Conservation (phyloP, 805 yeast genomes). For the Maudiozyma saulgeensis region DNA sequence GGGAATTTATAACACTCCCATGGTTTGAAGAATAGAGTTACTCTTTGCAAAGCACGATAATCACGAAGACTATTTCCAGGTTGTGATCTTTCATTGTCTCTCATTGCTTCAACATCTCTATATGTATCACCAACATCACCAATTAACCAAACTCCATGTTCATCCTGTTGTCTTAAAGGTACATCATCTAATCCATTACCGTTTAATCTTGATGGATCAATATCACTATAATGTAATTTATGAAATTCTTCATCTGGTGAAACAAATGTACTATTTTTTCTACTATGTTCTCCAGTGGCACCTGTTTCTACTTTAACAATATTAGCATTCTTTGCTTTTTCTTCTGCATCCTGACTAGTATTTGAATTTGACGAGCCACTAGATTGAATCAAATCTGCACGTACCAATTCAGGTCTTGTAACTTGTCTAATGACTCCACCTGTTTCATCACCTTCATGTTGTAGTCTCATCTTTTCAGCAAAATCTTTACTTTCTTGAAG, state of each 20-base stretch:
- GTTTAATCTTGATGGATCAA: slow-evolving; percentile 8
- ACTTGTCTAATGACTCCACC: slow-evolving; percentile 25
- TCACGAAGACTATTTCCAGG: slow-evolving; percentile 17
- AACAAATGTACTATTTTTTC: slow-evolving; percentile 17
- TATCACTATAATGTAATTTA: slow-evolving; percentile 18
- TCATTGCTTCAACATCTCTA: slow-evolving; percentile 17
- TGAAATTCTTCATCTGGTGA: slow-evolving; percentile 21
- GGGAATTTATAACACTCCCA: slow-evolving; percentile 37
- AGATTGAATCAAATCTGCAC: slow-evolving; percentile 18
- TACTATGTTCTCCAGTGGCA: background rate
- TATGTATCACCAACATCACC: slow-evolving; percentile 22
- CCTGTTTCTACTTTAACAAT: slow-evolving; percentile 3
- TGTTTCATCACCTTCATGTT: slow-evolving; percentile 16
- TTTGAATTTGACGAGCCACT: background rate
- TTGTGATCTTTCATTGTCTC: slow-evolving; percentile 17
- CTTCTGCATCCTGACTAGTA: slow-evolving; percentile 2
- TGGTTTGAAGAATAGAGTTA: slow-evolving; percentile 39
- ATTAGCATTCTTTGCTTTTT: background rate
- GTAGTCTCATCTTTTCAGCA: slow-evolving; percentile 32
- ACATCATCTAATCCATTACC: background rate
- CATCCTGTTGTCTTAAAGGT: background rate
- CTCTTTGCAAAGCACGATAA: slow-evolving; percentile 10
- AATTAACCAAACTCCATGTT: slow-evolving; percentile 11
- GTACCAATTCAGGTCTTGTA: slow-evolving; percentile 21
- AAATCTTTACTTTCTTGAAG: slow-evolving; percentile 42